Percentiles rank a stretch among this genome's conserved stretches.
These are phyloP conservation scores for Nemania sp. DNA, from an alignment of 2,329 filamentous ascomycete genomes.

Conservation along the genomic window DNA sequence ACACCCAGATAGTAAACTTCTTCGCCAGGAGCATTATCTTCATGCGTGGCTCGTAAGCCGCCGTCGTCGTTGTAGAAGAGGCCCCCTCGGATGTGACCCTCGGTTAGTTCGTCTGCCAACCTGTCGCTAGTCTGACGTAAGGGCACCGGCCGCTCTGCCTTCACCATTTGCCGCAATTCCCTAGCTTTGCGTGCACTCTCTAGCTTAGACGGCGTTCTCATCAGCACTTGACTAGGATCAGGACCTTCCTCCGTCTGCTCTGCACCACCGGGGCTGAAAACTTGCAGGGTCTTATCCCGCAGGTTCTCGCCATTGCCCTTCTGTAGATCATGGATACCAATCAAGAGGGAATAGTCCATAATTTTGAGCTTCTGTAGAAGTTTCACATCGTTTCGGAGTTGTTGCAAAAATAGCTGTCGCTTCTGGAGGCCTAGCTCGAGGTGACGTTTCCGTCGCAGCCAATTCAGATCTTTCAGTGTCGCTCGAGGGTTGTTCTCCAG, in stretches of 20 bases:
- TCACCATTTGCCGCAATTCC: constrained; percentile 89
- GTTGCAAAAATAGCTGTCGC: constrained; percentile 83
- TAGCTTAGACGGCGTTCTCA: constrained; percentile 89
- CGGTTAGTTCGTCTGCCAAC: constrained; percentile 88
- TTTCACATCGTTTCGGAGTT: constrained; percentile 84
- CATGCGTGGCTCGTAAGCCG: constrained; percentile 89
- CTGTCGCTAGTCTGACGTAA: constrained; percentile 80
- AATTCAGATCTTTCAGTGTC: constrained; percentile 95
- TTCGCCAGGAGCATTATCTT: constrained; percentile 80
- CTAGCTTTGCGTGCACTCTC: constrained; percentile 90
- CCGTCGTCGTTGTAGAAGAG: constrained; percentile 96
- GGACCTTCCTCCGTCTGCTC: constrained; percentile 58
- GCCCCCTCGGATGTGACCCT: constrained; percentile 68
- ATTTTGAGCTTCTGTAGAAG: constrained; percentile 88
- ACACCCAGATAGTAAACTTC: constrained; percentile 98
- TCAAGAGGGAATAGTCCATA: constrained; percentile 96
- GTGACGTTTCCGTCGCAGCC: constrained; percentile 82
- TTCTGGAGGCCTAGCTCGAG: constrained; percentile 88
- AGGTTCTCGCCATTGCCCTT: constrained; percentile 95
- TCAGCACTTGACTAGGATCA: constrained; percentile 65
- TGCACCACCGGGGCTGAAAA: constrained; percentile 88
- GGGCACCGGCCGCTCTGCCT: constrained; percentile 89
- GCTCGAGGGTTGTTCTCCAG: constrained; percentile 86
- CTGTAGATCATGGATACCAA: constrained; percentile 89
- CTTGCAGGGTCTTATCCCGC: constrained; percentile 83